Conservation (phyloP, 768 basidiomycete genomes). For the Mycena alexandri region DNA sequence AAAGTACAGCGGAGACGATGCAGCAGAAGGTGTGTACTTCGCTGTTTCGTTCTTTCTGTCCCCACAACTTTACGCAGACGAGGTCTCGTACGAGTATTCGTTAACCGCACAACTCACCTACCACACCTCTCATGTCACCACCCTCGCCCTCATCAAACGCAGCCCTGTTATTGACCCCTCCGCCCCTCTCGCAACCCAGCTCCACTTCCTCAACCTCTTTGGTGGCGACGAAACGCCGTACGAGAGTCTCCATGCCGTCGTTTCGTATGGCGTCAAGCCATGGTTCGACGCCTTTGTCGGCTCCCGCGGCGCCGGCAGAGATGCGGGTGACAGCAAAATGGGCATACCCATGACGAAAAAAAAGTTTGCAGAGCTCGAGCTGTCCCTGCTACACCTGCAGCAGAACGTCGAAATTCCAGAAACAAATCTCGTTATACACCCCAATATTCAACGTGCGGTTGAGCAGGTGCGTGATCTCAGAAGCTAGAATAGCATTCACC, state of each 20-base stretch:
- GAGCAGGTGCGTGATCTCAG: constrained; percentile 64
- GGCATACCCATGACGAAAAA: constrained; percentile 99
- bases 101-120: constrained; percentile 83
- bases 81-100: constrained; percentile 75
- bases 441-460: constrained; percentile 88
- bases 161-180: constrained; percentile 83
- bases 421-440: constrained; percentile 93
- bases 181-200: constrained; percentile 84
- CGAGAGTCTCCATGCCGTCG: constrained; percentile 94
- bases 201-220: constrained; percentile 94
- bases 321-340: constrained; percentile 82
- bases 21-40: constrained; percentile 71
- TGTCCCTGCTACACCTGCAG: constrained; percentile 93
- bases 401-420: constrained; percentile 99
- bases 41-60: constrained; percentile 23
- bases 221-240: constrained; percentile 92
- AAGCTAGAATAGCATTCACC: constrained; percentile 21
- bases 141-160: constrained; percentile 96
- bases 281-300: constrained; percentile 99
- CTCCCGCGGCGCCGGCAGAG: constrained; percentile 80
- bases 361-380: constrained; percentile 97
- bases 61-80: constrained; percentile 60
- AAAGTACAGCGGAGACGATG: constrained; percentile 62
- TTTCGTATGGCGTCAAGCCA: constrained; percentile 95
- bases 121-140: constrained; percentile 82